These are phyloP conservation scores for Kurtzmaniella cleridarum DNA, from an alignment of 805 yeast genomes.

Conservation along the genomic window DNA sequence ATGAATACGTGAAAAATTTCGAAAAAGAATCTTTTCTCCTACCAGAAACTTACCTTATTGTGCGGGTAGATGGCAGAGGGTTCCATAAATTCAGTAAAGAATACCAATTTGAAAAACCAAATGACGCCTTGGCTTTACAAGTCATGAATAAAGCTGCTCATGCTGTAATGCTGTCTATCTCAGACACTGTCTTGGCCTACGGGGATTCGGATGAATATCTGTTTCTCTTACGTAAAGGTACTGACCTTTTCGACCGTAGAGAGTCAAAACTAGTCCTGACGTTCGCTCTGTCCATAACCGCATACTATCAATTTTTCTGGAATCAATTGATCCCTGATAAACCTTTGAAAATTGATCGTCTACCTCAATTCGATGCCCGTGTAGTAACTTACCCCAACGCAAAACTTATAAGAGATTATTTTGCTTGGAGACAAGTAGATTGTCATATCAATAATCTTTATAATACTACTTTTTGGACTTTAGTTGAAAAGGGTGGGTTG, in stretches of 20 bases:
- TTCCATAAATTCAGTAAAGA: conserved; percentile 77
- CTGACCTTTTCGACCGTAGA: conserved; percentile 76
- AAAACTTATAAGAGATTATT: conserved; percentile 64
- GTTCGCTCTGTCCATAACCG: conserved; percentile 76
- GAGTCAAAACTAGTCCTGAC: conserved; percentile 77
- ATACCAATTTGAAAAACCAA: conserved; percentile 82
- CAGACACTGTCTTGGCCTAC: conserved; percentile 76
- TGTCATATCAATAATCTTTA: conserved; percentile 93
- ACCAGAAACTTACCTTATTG: conserved; percentile 76
- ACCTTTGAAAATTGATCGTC: conserved; percentile 42
- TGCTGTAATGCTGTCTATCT: conserved; percentile 55
- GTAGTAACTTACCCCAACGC: conserved; percentile 79
- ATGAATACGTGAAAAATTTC: conserved; percentile 79
- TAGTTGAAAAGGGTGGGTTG: conserved; percentile 64
- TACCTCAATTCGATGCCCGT: conserved; percentile 90
- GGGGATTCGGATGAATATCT: conserved; percentile 97
- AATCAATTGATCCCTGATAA: conserved; percentile 45
- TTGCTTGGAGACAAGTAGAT: conserved; percentile 94
- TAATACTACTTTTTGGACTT: conserved; percentile 88
- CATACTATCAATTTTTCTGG: conserved; percentile 73
- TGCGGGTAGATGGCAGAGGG: conserved; percentile 90
- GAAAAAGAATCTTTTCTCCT: conserved; percentile 70
- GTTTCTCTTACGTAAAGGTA: conserved; percentile 60
- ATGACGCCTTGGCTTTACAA: conserved; percentile 68
- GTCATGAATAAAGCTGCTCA: conserved; percentile 81